These are phyloP conservation scores for Fusarium chaquense DNA, from an alignment of 2,329 filamentous ascomycete species.

Conservation along the genomic window DNA sequence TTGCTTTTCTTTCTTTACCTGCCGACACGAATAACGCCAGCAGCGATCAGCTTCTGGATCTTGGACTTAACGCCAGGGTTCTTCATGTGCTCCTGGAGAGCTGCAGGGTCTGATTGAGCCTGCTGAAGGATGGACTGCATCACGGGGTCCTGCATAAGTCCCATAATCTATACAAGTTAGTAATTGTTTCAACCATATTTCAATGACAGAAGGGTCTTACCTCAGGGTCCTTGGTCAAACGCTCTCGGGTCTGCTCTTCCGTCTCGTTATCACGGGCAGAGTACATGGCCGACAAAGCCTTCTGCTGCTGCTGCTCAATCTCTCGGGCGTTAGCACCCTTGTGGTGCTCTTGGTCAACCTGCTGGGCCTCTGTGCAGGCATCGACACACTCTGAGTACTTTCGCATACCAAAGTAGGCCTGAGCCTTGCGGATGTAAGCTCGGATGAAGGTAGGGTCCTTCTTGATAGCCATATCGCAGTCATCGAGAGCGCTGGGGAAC, in stretches of 20 bases:
- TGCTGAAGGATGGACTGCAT: slow-evolving; percentile 99
- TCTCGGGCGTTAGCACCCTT: slow-evolving; percentile 85
- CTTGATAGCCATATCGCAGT: slow-evolving; percentile 92
- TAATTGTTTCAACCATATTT: slow-evolving; percentile 13
- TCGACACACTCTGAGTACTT: slow-evolving; percentile 97
- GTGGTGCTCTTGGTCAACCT: slow-evolving; percentile 77
- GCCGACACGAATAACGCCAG: slow-evolving; percentile 88
- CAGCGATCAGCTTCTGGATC: slow-evolving; percentile 94
- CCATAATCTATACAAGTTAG: slow-evolving; percentile 74
- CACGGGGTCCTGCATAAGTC: slow-evolving; percentile 92
- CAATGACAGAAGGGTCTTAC: slow-evolving; percentile 63
- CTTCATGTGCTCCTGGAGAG: slow-evolving; percentile 96
- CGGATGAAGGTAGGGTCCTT: slow-evolving; percentile 92
- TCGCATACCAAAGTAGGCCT: slow-evolving; percentile 96
- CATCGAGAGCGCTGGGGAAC: slow-evolving; percentile 91
- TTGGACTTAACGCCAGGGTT: slow-evolving; percentile 87
- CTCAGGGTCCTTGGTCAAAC: slow-evolving; percentile 90
- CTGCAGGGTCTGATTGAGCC: slow-evolving; percentile 91
- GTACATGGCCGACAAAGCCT: slow-evolving; percentile 92
- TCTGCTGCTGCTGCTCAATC: slow-evolving; percentile 94
- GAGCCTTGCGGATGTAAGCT: slow-evolving; percentile 95
- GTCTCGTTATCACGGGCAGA: slow-evolving; percentile 91
- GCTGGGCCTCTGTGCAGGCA: slow-evolving; percentile 82
- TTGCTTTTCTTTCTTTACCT: slow-evolving; percentile 46
- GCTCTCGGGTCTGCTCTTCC: slow-evolving; percentile 93